Evolutionary conservation across 257 asterid species (phyloP).

Genomic region (Solanum sparsipilum): DNA sequence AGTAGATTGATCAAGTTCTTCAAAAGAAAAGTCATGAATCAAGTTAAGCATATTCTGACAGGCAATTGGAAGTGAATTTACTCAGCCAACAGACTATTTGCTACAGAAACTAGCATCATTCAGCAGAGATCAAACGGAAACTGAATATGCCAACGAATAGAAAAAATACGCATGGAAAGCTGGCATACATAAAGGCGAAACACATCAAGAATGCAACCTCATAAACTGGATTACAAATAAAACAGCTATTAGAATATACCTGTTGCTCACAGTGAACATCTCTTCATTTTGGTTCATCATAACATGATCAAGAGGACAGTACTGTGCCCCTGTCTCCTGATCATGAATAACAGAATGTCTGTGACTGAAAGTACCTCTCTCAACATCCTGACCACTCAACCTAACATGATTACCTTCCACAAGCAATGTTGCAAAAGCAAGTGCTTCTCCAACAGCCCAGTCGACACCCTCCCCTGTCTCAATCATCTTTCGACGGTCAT

Average conservation of each 20-base stretch:
- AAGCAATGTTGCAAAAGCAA: slow-evolving; percentile 23
- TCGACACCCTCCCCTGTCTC: slow-evolving; percentile 25
- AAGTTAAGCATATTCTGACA: neutral
- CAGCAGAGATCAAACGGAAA: neutral
- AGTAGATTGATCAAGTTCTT: neutral
- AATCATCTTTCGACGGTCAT: slow-evolving; percentile 21
- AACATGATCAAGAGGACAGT: slow-evolving; percentile 22
- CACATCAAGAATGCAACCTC: neutral
- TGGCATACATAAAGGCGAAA: neutral
- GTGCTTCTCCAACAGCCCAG: slow-evolving; percentile 25
- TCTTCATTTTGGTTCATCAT: slow-evolving; percentile 20
- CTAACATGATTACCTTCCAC: slow-evolving; percentile 25
- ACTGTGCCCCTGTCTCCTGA: slow-evolving; percentile 16
- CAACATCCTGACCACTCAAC: slow-evolving; percentile 26
- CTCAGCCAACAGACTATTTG: neutral
- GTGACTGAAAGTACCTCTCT: slow-evolving; percentile 23
- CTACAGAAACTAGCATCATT: neutral
- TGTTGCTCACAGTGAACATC: slow-evolving; percentile 26
- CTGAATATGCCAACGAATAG: neutral
- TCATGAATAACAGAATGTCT: slow-evolving; percentile 22
- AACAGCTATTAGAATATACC: neutral
- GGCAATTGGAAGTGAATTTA: neutral
- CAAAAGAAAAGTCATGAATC: neutral
- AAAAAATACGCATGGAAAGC: neutral
- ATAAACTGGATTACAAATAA: neutral